Base-by-base conservation (phyloP, 2,329 filamentous ascomycete species). In the Epichloe sibirici region DNA sequence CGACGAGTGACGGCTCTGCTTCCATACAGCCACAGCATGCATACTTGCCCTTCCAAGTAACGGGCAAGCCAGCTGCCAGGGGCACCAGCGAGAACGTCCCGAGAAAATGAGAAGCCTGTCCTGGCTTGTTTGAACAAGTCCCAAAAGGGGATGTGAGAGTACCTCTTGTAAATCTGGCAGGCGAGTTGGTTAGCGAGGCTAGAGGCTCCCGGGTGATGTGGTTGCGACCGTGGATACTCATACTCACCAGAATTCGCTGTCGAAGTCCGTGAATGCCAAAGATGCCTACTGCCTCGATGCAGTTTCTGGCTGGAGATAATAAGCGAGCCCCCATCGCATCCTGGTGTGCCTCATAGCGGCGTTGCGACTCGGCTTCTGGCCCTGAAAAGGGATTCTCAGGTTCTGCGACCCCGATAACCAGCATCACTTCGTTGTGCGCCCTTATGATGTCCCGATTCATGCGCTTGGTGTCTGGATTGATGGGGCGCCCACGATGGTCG, bases 361-460 rank as follows among this genome's bases (percentile, higher is more conserved):
- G 64, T n/a, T 70, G 66, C 2, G 67, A 63, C 42, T 74, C 71
- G 6, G 65, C 62, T 49, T 74, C 69, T 5, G 67, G 65, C 4
- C 70, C 68, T 23, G 66, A 61, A 4, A 60, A 59, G 7, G 65
- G 65, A 49, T 72, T 74, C 51, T 82, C 78, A 13, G 78, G 75
- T 58, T 82, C 79, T 8, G 78, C 79, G 4, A 82, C 79, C 5
- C 79, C 79, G 40, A 82, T 82, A 9, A 81, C 77, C 17, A 75
- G 71, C 79, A 82, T 82, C 3, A 82, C 79, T 57, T 82, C 78
- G 57, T 82, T 82, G 59, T 82, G 79, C 9, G 79, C 74, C 49
- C 79, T 71, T 28, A 82, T 77, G 35, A 81, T 73, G 53, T 79
- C 74, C 48, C 74, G 72, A 57, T 80, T 81, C 56, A 79, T 73